Evolutionary conservation across 2,329 filamentous ascomycete genomes (phyloP), one percentile per base, ranked within the genome.

Genomic region (Nemania diffusa): DNA sequence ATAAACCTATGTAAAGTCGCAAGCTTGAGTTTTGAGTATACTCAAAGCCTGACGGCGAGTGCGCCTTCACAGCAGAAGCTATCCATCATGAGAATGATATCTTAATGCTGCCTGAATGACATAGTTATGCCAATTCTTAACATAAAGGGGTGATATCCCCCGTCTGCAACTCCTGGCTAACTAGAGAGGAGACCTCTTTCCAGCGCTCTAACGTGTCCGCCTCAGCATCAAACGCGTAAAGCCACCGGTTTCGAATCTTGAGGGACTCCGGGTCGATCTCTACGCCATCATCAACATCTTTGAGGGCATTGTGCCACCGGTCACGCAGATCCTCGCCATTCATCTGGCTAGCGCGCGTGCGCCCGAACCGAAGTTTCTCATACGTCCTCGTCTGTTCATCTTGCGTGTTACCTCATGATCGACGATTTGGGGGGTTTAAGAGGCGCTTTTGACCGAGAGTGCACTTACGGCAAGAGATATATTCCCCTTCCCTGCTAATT

Each of bases 181-280:
- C 81, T 15, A 74, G 56, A 4, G 72, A 62, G 1, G 81, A 81
- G n/a, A 84, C 75, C 53, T 79, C 78, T 5, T 77, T 70, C 82
- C 82, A 84, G 29, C 79, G 77, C 57, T 79, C 76, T 7, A 77
- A 15, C 4, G 82, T 80, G 59, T 84, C 82, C 3, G 76, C 78
- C 73, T 84, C 81, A 6, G 82, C 81, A 68, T 84, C 82, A 57
- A 80, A 84, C 1, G 80, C 78, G 67, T 84, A 84, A 22, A 84
- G 67, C 76, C 81, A 83, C 37, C 81, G 74, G 65, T 84, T 84
- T 71, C 83, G 72, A 64, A 84, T 84, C 75, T 82, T 82, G 27
- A 84, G 74, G 26, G 80, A 80, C 64, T 84, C 81, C 0, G 81
- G 81, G 64, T 84, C 80, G 50, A 84, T 80, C 52, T 81, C 79